Percentiles rank a stretch among this genome's conserved stretches.
These are phyloP conservation scores for Alternaria sp. DNA, from an alignment of 2,329 filamentous ascomycete species.

Conservation along the genomic window DNA sequence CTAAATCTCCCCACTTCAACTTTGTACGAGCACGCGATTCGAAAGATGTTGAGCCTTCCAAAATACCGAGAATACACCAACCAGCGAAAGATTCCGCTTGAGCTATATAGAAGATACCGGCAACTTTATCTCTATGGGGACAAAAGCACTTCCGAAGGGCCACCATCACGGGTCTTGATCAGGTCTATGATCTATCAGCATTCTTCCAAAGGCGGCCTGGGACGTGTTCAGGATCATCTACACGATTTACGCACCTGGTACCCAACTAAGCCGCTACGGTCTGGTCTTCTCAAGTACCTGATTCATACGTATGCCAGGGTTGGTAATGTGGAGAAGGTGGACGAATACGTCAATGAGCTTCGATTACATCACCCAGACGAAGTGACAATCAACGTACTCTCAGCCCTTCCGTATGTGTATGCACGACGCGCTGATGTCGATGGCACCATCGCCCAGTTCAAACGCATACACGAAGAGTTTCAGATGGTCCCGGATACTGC, in stretches of 20 bases:
- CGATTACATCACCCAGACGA: constrained; percentile 5
- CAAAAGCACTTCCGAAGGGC: constrained; percentile 1
- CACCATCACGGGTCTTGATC: constrained; percentile 31
- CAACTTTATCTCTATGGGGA: constrained; percentile 22
- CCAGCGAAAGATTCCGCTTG: constrained; percentile 30
- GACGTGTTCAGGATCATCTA: constrained; percentile 27
- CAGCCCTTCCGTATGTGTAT: constrained; percentile 69
- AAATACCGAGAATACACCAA: constrained; percentile 38
- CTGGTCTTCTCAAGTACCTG: constrained; percentile 27
- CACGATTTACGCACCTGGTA: constrained; percentile 38
- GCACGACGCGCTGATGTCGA: constrained; percentile 70
- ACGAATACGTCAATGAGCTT: constrained; percentile 42
- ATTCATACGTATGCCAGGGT: constrained; percentile 40
- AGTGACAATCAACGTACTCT: constrained; percentile 22
- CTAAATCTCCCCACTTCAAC: constrained; percentile 23
- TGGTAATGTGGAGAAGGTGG: constrained; percentile 43
- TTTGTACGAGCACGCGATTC: constrained; percentile 39
- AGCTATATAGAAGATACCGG: constrained; percentile 35
- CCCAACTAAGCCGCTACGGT: constrained; percentile 21
- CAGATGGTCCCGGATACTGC: constrained; percentile 62
- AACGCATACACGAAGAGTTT: constrained; percentile 64
- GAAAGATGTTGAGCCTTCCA: constrained; percentile 30
- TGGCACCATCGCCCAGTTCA: constrained; percentile 66
- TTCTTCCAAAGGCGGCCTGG: constrained; percentile 20
- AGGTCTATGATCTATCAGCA: constrained; percentile 30